Evolutionary conservation across 164 flowering plant species (phyloP).

Genomic region (Protea cynaroides): DNA sequence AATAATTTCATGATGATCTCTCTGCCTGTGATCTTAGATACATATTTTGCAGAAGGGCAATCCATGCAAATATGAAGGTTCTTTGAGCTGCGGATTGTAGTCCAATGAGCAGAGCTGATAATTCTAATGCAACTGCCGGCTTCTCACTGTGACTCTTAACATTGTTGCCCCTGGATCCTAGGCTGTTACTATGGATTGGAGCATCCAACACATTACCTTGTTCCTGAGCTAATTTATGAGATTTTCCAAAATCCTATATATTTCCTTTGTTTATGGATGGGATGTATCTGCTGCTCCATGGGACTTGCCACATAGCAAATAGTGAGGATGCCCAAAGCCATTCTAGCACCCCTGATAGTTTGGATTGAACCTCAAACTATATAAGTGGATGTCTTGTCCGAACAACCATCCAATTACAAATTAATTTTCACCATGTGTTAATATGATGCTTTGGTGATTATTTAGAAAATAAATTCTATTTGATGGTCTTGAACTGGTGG

Average conservation of each 20-base stretch:
- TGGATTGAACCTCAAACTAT: too few species aligned
- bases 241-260: slow-evolving; percentile 23
- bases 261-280: slow-evolving; percentile 23
- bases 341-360: too few species aligned
- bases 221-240: slow-evolving; percentile 18
- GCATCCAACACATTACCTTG: slow-evolving; percentile 13
- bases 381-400: too few species aligned
- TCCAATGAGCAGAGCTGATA: slow-evolving; percentile 22
- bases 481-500: too few species aligned
- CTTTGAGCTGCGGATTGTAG: slow-evolving; percentile 15
- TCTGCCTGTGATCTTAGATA: slow-evolving; percentile 25
- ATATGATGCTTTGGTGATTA: too few species aligned
- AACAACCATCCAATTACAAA: too few species aligned
- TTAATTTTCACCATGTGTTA: too few species aligned
- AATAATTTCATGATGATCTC: slow-evolving; percentile 27
- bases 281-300: slow-evolving; percentile 35
- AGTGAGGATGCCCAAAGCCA: too few species aligned
- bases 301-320: too few species aligned
- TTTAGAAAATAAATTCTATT: too few species aligned
- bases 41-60: slow-evolving; percentile 20
- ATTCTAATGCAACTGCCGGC: slow-evolving; percentile 30
- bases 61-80: slow-evolving; percentile 19
- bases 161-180: slow-evolving; percentile 4
- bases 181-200: neutral
- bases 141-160: slow-evolving; percentile 25